Conservation (phyloP, 2,329 filamentous ascomycete species). For the Colletotrichum orchidophilum region DNA sequence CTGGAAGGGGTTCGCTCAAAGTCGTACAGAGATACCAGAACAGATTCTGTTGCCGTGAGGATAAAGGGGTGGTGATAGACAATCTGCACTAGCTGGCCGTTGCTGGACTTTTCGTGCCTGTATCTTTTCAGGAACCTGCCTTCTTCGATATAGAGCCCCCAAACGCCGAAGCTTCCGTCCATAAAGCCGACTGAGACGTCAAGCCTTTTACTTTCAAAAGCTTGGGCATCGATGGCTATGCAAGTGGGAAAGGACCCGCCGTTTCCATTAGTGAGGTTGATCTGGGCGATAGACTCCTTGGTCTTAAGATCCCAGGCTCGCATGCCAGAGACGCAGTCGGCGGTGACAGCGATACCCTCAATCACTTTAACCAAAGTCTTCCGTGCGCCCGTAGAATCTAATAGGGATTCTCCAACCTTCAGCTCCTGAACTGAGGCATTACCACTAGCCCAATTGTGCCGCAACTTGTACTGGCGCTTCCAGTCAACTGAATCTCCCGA, state of each 20-base stretch:
- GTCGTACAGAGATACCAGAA: slow-evolving; percentile 80
- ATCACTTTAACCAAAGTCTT: slow-evolving; percentile 81
- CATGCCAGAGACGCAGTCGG: slow-evolving; percentile 74
- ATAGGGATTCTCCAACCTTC: slow-evolving; percentile 58
- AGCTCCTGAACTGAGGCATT: slow-evolving; percentile 84
- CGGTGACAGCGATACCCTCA: slow-evolving; percentile 81
- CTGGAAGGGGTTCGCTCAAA: slow-evolving; percentile 51
- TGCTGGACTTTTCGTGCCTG: slow-evolving; percentile 68
- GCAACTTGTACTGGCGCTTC: slow-evolving; percentile 88
- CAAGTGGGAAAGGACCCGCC: slow-evolving; percentile 62
- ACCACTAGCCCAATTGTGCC: slow-evolving; percentile 91
- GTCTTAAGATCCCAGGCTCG: slow-evolving; percentile 81
- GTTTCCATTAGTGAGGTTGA: slow-evolving; percentile 42
- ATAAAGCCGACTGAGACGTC: slow-evolving; percentile 75
- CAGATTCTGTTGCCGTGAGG: slow-evolving; percentile 79
- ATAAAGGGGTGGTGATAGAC: slow-evolving; percentile 81
- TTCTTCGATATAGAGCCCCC: slow-evolving; percentile 62
- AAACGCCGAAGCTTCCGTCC: slow-evolving; percentile 78
- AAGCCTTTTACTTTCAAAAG: slow-evolving; percentile 53
- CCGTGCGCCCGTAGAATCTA: slow-evolving; percentile 37
- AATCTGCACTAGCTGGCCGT: slow-evolving; percentile 74
- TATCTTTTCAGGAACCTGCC: slow-evolving; percentile 61
- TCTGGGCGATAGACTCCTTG: slow-evolving; percentile 66
- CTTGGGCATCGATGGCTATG: slow-evolving; percentile 70
- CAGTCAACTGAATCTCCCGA: slow-evolving; percentile 75